Conservation (phyloP, 106 monocot genomes). For the Cymbidium sinense region DNA sequence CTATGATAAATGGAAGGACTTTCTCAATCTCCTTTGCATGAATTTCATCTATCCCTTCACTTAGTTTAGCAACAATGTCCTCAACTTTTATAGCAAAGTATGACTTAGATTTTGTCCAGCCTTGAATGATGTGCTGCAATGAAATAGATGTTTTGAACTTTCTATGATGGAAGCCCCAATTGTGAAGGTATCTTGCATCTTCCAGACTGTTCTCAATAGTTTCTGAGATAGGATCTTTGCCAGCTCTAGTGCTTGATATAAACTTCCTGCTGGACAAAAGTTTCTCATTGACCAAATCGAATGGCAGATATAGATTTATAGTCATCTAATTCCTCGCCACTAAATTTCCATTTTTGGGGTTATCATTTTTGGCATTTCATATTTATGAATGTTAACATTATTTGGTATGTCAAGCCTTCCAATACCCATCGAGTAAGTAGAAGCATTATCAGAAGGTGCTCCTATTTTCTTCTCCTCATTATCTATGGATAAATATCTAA, state of each 20-base stretch:
- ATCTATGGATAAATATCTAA: neutral
- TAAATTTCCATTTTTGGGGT: neutral
- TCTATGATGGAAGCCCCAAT: constrained; percentile 11
- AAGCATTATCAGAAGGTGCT: constrained; percentile 5
- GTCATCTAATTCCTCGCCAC: neutral
- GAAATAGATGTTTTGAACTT: too few species aligned
- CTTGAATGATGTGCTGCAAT: too few species aligned
- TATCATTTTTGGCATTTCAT: constrained; percentile 1
- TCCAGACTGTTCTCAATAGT: constrained; percentile 1
- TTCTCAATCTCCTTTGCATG: constrained; percentile 38
- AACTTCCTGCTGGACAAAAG: constrained; percentile 3
- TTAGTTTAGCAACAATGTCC: constrained; percentile 51
- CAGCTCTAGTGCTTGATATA: neutral
- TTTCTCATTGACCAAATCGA: constrained; percentile 13
- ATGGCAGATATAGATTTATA: constrained; percentile 11
- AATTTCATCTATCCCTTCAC: constrained; percentile 33
- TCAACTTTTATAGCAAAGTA: constrained; percentile 36
- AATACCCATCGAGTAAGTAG: neutral
- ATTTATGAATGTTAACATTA: constrained; percentile 1
- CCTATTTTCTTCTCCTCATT: neutral
- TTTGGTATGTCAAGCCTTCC: neutral
- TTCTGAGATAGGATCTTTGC: constrained; percentile 13
- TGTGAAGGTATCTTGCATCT: constrained; percentile 9
- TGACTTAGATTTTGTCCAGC: constrained; percentile 28
- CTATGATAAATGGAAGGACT: constrained; percentile 62